Evolutionary conservation across 2,329 filamentous ascomycete genomes (phyloP).

Genomic region (Exophiala viscosa): DNA sequence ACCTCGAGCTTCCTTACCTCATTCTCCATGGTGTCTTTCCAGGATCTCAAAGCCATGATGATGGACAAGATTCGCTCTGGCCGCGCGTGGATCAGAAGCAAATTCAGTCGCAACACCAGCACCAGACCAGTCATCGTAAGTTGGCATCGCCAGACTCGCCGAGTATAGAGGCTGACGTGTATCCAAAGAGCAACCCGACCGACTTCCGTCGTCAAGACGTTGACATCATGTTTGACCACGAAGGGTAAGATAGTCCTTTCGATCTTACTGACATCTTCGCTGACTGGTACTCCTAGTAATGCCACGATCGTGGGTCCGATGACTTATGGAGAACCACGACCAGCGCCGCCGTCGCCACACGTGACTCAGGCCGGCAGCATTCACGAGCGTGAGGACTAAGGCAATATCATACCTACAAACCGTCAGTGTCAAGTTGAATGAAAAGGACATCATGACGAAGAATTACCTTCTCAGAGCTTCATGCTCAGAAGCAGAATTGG

Average conservation of each 20-base stretch:
- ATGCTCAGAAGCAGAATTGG: too few relatives aligned
- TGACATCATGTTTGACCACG: slow-evolving; percentile 32
- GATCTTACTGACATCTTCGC: neutral
- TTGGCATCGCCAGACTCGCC: neutral
- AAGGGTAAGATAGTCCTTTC: slow-evolving; percentile 34
- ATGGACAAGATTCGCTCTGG: slow-evolving; percentile 18
- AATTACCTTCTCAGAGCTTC: too few relatives aligned
- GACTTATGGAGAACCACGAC: too few relatives aligned
- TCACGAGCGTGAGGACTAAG: too few relatives aligned
- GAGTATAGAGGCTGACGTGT: slow-evolving; percentile 2
- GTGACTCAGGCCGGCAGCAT: too few relatives aligned
- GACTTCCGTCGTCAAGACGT: slow-evolving; percentile 43
- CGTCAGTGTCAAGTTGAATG: neutral
- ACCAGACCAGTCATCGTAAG: slow-evolving; percentile 7
- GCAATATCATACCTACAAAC: slow-evolving; percentile 1
- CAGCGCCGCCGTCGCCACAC: too few relatives aligned
- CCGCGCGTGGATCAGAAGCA: slow-evolving; percentile 12
- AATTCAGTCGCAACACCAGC: slow-evolving; percentile 2
- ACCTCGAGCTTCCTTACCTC: neutral
- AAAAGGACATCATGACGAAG: too few relatives aligned
- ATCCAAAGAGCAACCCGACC: slow-evolving; percentile 38
- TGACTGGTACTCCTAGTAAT: slow-evolving; percentile 4
- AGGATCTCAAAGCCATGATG: slow-evolving; percentile 1
- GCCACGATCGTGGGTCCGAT: slow-evolving; percentile 12
- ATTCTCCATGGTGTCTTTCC: slow-evolving; percentile 6